A percentile compares a stretch with the other conserved stretches of the same genome.
These are phyloP conservation scores for Fusarium devonianum DNA, from an alignment of 2,329 filamentous ascomycete species.

Conservation along the genomic window DNA sequence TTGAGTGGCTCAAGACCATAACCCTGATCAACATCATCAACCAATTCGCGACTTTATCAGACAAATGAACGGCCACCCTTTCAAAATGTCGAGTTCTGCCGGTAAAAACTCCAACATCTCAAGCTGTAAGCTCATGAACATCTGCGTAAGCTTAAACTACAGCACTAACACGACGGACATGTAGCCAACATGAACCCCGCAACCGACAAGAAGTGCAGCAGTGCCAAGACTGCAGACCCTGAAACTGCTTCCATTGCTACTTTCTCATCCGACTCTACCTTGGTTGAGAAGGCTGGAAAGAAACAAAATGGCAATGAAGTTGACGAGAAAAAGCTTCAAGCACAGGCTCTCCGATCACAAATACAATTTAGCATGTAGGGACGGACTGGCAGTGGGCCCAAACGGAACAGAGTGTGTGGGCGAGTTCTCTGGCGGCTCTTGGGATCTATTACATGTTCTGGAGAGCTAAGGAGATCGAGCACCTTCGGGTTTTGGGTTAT, in stretches of 20 bases:
- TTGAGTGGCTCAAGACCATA: background rate
- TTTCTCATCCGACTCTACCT: constrained; percentile 36
- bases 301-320: constrained; percentile 21
- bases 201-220: constrained; percentile 14
- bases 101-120: constrained; percentile 15
- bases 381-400: background rate
- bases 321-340: constrained; percentile 39
- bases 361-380: constrained; percentile 38
- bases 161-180: background rate
- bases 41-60: too few relatives aligned
- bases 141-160: background rate
- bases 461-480: too few relatives aligned
- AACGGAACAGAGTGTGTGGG: too few relatives aligned
- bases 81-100: constrained; percentile 24
- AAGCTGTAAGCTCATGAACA: constrained; percentile 27
- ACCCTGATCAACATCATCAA: constrained; percentile 3
- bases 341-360: constrained; percentile 41
- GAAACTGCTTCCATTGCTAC: constrained; percentile 41
- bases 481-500: too few relatives aligned
- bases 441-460: too few relatives aligned
- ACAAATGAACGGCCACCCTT: too few relatives aligned
- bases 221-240: constrained; percentile 21
- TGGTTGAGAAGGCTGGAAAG: constrained; percentile 35
- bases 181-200: constrained; percentile 22
- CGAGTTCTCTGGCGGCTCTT: too few relatives aligned